Evolutionary conservation across 306 rosid species (phyloP).

Genomic region (Dryas octopetala): DNA sequence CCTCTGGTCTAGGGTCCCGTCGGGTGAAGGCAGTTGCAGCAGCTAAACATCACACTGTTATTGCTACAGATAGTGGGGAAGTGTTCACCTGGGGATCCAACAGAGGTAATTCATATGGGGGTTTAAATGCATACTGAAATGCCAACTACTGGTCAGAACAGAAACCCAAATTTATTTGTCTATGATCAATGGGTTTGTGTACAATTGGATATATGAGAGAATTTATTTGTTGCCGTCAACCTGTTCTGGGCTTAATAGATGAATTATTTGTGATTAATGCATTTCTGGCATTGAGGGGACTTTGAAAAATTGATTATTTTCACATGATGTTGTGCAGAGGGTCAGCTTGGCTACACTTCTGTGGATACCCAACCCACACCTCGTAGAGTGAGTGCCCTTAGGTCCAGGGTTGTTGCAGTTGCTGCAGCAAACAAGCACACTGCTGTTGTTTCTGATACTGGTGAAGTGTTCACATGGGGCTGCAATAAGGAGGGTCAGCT

Average conservation of each 20-base stretch:
- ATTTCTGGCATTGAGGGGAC: conserved; percentile 23
- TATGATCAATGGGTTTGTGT: background rate
- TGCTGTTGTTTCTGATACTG: conserved; percentile 81
- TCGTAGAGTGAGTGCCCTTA: conserved; percentile 79
- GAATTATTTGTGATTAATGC: background rate
- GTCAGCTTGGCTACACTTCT: conserved; percentile 96
- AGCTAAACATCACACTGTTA: conserved; percentile 94
- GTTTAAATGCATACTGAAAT: background rate
- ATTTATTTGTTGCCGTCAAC: background rate
- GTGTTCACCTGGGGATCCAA: conserved; percentile 99
- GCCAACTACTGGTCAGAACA: background rate
- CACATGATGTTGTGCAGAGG: conserved; percentile 60
- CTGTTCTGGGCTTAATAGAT: background rate
- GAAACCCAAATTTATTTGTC: background rate
- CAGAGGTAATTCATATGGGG: conserved; percentile 70
- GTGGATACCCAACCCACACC: conserved; percentile 97
- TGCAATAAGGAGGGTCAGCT: conserved; percentile 95
- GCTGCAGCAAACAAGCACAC: conserved; percentile 99
- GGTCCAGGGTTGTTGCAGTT: conserved; percentile 72
- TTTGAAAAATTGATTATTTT: conserved; percentile 16
- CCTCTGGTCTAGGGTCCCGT: conserved; percentile 79
- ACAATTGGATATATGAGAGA: background rate
- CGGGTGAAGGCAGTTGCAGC: conserved; percentile 85
- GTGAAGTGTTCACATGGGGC: conserved; percentile 97
- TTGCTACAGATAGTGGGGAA: conserved; percentile 92